phyloP scores from a whole-genome alignment of 2,329 filamentous ascomycete genomes.

The Paecilomyces formosus region DNA sequence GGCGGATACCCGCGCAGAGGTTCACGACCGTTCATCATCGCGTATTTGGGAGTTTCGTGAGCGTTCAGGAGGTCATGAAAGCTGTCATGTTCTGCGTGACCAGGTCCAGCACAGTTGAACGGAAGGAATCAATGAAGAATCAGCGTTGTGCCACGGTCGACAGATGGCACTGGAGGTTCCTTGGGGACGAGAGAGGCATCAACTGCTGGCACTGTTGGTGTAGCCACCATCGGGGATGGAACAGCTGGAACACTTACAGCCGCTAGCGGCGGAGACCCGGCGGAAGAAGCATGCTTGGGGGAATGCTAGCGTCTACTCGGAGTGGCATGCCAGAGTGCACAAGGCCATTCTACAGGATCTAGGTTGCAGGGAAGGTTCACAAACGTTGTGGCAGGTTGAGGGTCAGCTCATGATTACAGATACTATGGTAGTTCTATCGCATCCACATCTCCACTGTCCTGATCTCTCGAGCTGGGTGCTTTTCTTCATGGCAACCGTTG shows the following conservation, averaged over 20 bases:
- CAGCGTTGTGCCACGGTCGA: not conserved
- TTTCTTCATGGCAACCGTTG: not conserved
- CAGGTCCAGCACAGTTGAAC: constrained; percentile 9
- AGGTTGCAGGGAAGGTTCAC: not conserved
- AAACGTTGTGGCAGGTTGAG: not conserved
- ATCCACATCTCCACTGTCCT: not conserved
- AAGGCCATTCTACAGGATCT: not conserved
- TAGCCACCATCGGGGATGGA: not conserved
- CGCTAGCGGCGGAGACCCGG: constrained; percentile 1
- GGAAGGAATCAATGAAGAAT: constrained; percentile 1
- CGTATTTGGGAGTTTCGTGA: constrained; percentile 12
- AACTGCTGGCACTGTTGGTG: not conserved
- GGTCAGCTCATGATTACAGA: too few species aligned
- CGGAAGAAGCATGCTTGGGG: not conserved
- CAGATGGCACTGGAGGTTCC: not conserved
- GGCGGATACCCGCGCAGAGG: constrained; percentile 25
- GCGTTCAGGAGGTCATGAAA: constrained; percentile 17
- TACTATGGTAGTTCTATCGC: not conserved
- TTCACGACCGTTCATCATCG: constrained; percentile 31
- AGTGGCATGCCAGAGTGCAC: not conserved
- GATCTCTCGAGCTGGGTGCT: not conserved
- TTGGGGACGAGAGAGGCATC: not conserved
- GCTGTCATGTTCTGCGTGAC: constrained; percentile 23
- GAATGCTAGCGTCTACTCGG: not conserved
- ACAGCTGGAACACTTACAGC: not conserved